Evolutionary conservation across 1,284 basidiomycete species (phyloP).

Genomic region (Athelia psychrophila): DNA sequence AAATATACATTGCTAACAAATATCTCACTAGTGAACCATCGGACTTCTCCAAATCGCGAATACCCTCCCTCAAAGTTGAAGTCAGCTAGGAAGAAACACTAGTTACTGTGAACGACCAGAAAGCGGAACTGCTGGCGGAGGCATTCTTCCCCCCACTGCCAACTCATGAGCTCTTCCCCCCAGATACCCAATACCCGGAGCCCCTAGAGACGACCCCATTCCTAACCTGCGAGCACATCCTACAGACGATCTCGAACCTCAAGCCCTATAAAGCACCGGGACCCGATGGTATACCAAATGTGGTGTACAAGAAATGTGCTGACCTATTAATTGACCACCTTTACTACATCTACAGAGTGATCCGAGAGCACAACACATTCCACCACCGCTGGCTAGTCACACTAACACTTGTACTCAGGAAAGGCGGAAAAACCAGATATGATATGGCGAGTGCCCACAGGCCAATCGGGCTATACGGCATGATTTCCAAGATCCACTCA

Average conservation of each 20-base stretch:
- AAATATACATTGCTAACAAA: neutral
- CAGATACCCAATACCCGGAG: neutral
- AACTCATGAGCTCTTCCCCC: neutral
- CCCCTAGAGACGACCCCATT: too few relatives aligned
- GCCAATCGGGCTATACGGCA: neutral
- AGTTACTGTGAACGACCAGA: neutral
- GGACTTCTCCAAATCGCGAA: neutral
- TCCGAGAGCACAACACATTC: conserved; percentile 23
- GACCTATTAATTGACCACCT: conserved; percentile 24
- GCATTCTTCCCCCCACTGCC: neutral
- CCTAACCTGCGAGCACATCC: neutral
- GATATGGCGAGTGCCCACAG: neutral
- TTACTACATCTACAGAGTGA: conserved; percentile 25
- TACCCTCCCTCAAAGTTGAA: neutral
- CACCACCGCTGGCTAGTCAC: conserved; percentile 27
- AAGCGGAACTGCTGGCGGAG: neutral
- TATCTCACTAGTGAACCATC: neutral
- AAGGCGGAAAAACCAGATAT: conserved; percentile 37
- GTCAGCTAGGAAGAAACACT: neutral
- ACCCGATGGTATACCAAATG: conserved; percentile 32
- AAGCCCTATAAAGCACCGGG: conserved; percentile 33
- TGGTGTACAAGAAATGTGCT: conserved; percentile 23
- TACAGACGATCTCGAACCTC: conserved; percentile 1
- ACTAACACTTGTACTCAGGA: conserved; percentile 32
- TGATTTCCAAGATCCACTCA: neutral